Percentiles rank a stretch among this genome's conserved stretches.
phyloP scores from a whole-genome alignment of 2,329 filamentous ascomycete species.

The Teratosphaeria viscida region DNA sequence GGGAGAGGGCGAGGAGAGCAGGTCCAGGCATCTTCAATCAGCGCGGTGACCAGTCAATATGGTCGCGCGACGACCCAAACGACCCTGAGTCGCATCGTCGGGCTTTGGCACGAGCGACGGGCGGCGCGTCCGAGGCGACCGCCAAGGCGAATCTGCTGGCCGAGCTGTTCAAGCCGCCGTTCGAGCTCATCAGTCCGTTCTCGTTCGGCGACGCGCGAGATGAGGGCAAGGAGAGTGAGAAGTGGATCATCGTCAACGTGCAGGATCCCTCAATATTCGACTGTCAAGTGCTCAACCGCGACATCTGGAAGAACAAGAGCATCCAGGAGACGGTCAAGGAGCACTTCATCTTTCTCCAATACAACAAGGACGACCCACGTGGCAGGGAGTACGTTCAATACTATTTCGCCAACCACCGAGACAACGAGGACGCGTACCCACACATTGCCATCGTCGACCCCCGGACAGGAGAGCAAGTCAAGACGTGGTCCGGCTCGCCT shows the following conservation, averaged over 20 bases:
- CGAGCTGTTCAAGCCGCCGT: constrained; percentile 85
- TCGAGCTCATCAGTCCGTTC: constrained; percentile 69
- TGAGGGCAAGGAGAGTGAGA: constrained; percentile 75
- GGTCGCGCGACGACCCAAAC: constrained; percentile 42
- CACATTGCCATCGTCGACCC: constrained; percentile 95
- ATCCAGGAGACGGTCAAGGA: constrained; percentile 74
- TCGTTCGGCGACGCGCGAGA: constrained; percentile 78
- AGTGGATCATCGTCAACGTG: constrained; percentile 93
- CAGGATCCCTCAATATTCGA: constrained; percentile 90
- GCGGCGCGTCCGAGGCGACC: constrained; percentile 54
- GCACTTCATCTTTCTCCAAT: constrained; percentile 94
- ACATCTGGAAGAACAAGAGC: constrained; percentile 83
- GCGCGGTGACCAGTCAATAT: constrained; percentile 45
- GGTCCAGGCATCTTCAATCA: constrained; percentile 59
- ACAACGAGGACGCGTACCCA: constrained; percentile 82
- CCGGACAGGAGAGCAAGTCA: constrained; percentile 91
- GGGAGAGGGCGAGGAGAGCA: constrained; percentile 10
- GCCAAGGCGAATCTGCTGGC: constrained; percentile 69
- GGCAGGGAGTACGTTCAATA: constrained; percentile 78
- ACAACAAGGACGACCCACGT: constrained; percentile 71
- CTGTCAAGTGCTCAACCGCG: constrained; percentile 86
- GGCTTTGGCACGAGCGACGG: constrained; percentile 50
- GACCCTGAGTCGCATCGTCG: constrained; percentile 41
- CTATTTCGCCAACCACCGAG: constrained; percentile 65
- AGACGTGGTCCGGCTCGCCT: constrained; percentile 81